Percentiles rank a stretch among this genome's conserved stretches.
Conservation (phyloP, 2,329 filamentous ascomycete species). For the Beauveria brongniartii region DNA sequence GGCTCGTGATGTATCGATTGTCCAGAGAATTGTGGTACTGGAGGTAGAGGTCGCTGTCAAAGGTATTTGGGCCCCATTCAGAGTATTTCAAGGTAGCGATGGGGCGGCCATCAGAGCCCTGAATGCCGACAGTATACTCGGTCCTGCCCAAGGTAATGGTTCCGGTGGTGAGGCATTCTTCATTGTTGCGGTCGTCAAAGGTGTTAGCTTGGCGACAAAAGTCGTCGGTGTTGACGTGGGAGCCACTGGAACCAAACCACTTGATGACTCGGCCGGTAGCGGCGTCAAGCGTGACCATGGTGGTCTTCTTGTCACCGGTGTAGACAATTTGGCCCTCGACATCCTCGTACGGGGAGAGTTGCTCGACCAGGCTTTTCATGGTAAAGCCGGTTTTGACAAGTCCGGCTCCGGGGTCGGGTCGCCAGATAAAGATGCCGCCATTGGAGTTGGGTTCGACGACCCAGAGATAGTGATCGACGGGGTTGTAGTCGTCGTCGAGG, state of each 20-base stretch:
- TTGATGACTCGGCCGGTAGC: conserved; percentile 74
- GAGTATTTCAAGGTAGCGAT: conserved; percentile 88
- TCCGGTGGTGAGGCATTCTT: conserved; percentile 72
- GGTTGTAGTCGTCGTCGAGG: conserved; percentile 48
- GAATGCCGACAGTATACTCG: conserved; percentile 84
- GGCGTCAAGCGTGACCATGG: conserved; percentile 82
- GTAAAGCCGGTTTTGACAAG: conserved; percentile 62
- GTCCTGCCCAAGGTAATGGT: conserved; percentile 78
- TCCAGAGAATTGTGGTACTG: conserved; percentile 79
- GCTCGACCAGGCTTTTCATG: conserved; percentile 82
- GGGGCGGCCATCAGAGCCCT: conserved; percentile 62
- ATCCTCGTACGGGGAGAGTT: conserved; percentile 67
- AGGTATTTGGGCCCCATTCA: conserved; percentile 91
- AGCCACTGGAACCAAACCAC: conserved; percentile 70
- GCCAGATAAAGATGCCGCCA: conserved; percentile 80
- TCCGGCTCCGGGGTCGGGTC: conserved; percentile 51
- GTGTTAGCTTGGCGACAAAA: conserved; percentile 67
- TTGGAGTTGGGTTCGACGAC: conserved; percentile 87
- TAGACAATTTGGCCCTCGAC: conserved; percentile 75
- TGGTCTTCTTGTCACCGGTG: conserved; percentile 84
- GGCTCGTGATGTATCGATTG: conserved; percentile 79
- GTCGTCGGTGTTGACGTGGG: conserved; percentile 59
- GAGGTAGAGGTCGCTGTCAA: conserved; percentile 75
- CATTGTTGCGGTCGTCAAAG: conserved; percentile 56
- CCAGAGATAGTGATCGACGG: conserved; percentile 85